Evolutionary conservation across 345 rosid genomes (phyloP).

Genomic region (Clarkia xantiana): DNA sequence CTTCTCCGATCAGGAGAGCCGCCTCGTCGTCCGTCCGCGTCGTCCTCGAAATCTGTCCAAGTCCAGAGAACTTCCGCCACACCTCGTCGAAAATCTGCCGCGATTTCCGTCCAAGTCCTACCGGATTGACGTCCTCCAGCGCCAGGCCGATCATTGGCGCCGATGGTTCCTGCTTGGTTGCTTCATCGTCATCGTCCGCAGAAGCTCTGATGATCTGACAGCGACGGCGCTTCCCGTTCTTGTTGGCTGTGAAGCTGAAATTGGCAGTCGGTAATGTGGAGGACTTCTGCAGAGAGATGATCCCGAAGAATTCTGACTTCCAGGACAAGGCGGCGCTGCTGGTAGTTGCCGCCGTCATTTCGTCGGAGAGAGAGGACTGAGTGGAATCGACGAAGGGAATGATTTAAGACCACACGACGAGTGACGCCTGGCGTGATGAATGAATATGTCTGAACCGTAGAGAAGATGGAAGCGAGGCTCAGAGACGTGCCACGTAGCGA

Average conservation of each 20-base stretch:
- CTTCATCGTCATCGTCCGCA: conserved; percentile 4
- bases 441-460: background rate
- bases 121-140: conserved; percentile 77
- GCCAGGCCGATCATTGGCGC: conserved; percentile 32
- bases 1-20: conserved; percentile 49
- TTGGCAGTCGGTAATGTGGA: background rate
- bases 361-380: background rate
- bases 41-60: conserved; percentile 88
- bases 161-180: background rate
- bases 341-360: background rate
- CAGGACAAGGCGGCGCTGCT: conserved; percentile 1
- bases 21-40: conserved; percentile 52
- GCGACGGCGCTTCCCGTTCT: conserved; percentile 1
- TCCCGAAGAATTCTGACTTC: conserved; percentile 8
- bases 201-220: background rate
- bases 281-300: conserved; percentile 5
- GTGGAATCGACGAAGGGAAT: background rate
- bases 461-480: background rate
- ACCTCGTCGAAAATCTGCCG: conserved; percentile 85
- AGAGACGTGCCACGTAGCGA: background rate
- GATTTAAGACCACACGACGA: background rate
- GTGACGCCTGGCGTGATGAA: background rate
- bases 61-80: conserved; percentile 91
- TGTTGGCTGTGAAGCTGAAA: background rate
- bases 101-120: conserved; percentile 73